Base-by-base conservation (phyloP, 345 rosid genomes). In the Aquilaria malaccensis region DNA sequence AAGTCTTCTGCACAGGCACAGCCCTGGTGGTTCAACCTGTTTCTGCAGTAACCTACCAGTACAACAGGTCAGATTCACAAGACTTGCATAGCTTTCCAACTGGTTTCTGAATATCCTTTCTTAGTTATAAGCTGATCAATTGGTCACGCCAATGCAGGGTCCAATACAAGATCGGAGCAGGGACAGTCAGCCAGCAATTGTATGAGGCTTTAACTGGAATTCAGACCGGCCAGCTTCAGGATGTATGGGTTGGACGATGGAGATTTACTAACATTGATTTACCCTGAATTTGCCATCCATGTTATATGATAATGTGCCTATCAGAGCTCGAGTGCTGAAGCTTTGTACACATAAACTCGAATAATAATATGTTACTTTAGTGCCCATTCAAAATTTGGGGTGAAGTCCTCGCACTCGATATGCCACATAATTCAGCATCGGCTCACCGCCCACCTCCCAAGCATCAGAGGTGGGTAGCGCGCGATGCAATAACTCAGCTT, bases 1-100 rank as follows among this genome's bases (percentile, higher is more conserved):
- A 77, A 53, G 77, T 70, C 30, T 82, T 79, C 70, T 82, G 81
- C 67, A 72, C 84, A 5, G 84, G 83, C 58, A 83, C 81, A 37
- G 82, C 82, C 0, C 64, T 79, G n/a, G 76, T 58, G 13, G 58
- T 80, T 14, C 60, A 51, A 13, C 60, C 81, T 10, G 82, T 76
- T 53, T 67, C 70, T 22, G 75, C 73, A 54, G 50, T 80, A 3
- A 74, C 83, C 52, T 80, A 73, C 32, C 62, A 33, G 59, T 72
- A 30, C 13, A 64, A 47, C 55, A 79, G 82, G 82, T 50, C 64
- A 11, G 70, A 75, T 43, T 83, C 22, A 22, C 22, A 22, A 22
- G 22, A 22, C 22, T 22, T 22, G 69, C 60, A 64, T 37, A 7
- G 43, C 43, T 7, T 37, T 37, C 43, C 43, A 37, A 37, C 43